Evolutionary conservation across 169 alveolate species (phyloP).

Genomic region (Perkinsus chesapeaki): DNA sequence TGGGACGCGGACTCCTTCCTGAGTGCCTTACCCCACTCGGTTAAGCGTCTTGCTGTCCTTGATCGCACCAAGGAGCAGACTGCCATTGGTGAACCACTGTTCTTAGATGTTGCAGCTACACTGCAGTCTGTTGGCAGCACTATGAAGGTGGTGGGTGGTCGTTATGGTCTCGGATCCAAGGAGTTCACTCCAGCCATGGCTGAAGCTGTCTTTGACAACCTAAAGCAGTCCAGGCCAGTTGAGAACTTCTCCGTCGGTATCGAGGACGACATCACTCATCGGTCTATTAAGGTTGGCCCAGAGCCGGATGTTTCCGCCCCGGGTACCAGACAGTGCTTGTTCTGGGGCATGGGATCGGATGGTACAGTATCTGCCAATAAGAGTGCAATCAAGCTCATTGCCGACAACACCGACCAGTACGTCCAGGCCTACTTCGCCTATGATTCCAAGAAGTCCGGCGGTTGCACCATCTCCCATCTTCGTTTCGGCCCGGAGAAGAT

Average conservation of each 20-base stretch:
- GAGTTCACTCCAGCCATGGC: slow-evolving; percentile 55
- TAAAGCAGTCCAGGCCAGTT: slow-evolving; percentile 33
- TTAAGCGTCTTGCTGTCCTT: slow-evolving; percentile 37
- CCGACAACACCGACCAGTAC: slow-evolving; percentile 36
- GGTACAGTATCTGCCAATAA: slow-evolving; percentile 54
- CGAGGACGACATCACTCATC: slow-evolving; percentile 42
- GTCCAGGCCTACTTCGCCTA: slow-evolving; percentile 54
- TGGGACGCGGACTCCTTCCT: slow-evolving; percentile 42
- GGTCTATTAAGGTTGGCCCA: slow-evolving; percentile 35
- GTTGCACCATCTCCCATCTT: slow-evolving; percentile 46
- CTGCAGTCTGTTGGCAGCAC: slow-evolving; percentile 9
- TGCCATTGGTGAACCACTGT: slow-evolving; percentile 45
- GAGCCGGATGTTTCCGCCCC: slow-evolving; percentile 23
- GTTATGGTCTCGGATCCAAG: slow-evolving; percentile 48
- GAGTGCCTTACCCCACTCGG: slow-evolving; percentile 34
- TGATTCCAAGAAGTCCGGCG: slow-evolving; percentile 51
- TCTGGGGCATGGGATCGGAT: slow-evolving; percentile 51
- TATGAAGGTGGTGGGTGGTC: slow-evolving; percentile 35
- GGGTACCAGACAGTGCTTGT: slow-evolving; percentile 45
- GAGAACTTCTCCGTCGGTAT: slow-evolving; percentile 48
- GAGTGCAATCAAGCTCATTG: slow-evolving; percentile 51
- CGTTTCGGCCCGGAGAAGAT: slow-evolving; percentile 53
- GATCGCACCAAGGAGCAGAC: slow-evolving; percentile 45
- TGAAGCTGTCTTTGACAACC: slow-evolving; percentile 40
- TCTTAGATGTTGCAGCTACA: slow-evolving; percentile 38